Base-by-base conservation (phyloP, 352 stramenopile genomes). In the Pythium coloratum region DNA sequence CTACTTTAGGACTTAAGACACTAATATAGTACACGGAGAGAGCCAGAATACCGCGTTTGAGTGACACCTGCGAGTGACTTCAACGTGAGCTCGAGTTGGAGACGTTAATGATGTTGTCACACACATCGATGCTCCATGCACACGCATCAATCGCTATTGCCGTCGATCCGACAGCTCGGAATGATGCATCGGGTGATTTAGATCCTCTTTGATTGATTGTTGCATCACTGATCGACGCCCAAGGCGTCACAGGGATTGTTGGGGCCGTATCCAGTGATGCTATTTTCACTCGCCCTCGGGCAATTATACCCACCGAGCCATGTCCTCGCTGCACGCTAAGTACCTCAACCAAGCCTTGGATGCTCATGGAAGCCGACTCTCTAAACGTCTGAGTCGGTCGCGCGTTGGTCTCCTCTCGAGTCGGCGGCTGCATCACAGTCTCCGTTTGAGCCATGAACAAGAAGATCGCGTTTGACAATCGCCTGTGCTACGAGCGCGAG, bases 401-500 rank as follows among this genome's bases (percentile, higher is more conserved):
- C 20, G 12, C 46, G 6, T 10, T 30, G 46, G 2, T 3, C 7
- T 28, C 46, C 36, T 5, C 36, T 44, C 36, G 6, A 9, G 18
- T 57, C 24, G 6, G 47, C 26, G 10, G 24, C 59, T 51, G 5
- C 32, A 14, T 18, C 44, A 28, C 59, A 49, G 28, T 38, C 42
- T 50, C 14, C 42, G 3, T 53, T 28, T 12, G 38, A 36, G 30
- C 46, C 33, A 94, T 94, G 83, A 94, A 94, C 76, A 82, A 75
- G 65, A 86, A 73, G 64, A 76, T 94, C 60, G 76, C 77, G 66
- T 94, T 92, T 64, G 80, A 92, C 69, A 94, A 94, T 58, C 85
- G 80, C 12, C 72, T 94, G 36, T 94, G 85, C 75, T 94, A 92
- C 55, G 83, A 94, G 72, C 85, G 85, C 56, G 78, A 91, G 61